phyloP scores from a whole-genome alignment of 495 filamentous ascomycete species.

The Tetracladium setigerum region DNA sequence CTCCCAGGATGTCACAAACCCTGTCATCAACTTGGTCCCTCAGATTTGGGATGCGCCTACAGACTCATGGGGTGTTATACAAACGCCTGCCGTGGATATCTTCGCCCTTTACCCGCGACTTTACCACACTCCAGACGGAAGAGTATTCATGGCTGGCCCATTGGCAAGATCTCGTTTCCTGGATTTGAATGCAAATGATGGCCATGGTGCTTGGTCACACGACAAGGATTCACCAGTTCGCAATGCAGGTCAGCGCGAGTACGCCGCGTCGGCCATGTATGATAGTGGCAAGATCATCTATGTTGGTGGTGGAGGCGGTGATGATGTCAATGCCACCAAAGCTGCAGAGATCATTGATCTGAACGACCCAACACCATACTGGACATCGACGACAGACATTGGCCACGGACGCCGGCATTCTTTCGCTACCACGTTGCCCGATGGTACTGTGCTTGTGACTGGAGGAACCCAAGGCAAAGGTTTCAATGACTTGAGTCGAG shows the following conservation, averaged over 20 bases:
- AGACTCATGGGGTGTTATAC: not conserved
- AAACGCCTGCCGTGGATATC: conserved; percentile 3
- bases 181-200: conserved; percentile 4
- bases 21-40: conserved; percentile 4
- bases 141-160: conserved; percentile 6
- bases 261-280: conserved; percentile 15
- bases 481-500: conserved; percentile 2
- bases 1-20: conserved; percentile 2
- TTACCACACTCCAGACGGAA: conserved; percentile 5
- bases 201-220: not conserved
- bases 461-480: conserved; percentile 3
- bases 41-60: conserved; percentile 3
- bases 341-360: conserved; percentile 15
- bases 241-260: conserved; percentile 10
- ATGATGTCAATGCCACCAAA: conserved; percentile 4
- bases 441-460: conserved; percentile 9
- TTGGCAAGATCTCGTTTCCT: conserved; percentile 6
- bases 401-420: conserved; percentile 2
- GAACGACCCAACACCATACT: conserved; percentile 9
- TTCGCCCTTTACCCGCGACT: conserved; percentile 5
- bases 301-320: conserved; percentile 13
- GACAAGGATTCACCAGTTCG: not conserved
- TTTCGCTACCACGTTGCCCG: conserved; percentile 7
- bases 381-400: conserved; percentile 5
- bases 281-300: conserved; percentile 16